Conservation (phyloP, 345 rosid genomes). For the Hirschfeldia incana region DNA sequence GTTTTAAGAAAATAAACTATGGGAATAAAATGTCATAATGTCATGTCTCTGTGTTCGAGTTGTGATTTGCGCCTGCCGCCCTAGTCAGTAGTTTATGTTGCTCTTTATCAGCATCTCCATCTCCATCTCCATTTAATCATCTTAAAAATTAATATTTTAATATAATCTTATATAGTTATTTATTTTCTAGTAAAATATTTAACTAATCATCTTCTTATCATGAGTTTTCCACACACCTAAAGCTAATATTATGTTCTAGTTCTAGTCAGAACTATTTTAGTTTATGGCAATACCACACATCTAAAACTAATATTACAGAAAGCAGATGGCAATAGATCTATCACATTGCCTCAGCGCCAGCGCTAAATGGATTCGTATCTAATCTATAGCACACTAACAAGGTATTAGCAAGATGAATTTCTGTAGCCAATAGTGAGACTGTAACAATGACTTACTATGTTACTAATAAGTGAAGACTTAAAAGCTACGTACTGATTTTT, state of each 20-base stretch:
- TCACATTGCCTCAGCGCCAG: background rate
- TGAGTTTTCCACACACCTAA: no score
- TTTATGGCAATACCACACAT: background rate
- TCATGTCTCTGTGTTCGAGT: background rate
- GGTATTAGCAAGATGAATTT: background rate
- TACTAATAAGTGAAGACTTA: background rate
- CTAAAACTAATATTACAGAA: background rate
- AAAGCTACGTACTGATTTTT: background rate
- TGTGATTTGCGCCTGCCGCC: background rate
- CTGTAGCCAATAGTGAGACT: background rate
- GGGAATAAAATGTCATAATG: constrained; percentile 8
- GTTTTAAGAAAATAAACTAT: background rate
- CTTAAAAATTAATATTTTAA: background rate
- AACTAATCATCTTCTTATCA: no score
- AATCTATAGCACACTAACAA: background rate
- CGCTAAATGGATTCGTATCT: background rate
- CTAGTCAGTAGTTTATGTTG: background rate
- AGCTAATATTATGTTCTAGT: no score
- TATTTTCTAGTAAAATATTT: no score
- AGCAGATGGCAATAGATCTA: background rate
- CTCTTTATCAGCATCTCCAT: background rate
- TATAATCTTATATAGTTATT: no score
- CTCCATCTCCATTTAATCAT: background rate
- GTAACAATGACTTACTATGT: background rate
- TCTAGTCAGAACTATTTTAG: no score